Conservation (phyloP, 768 basidiomycete genomes). For the Mycena polygramma region DNA sequence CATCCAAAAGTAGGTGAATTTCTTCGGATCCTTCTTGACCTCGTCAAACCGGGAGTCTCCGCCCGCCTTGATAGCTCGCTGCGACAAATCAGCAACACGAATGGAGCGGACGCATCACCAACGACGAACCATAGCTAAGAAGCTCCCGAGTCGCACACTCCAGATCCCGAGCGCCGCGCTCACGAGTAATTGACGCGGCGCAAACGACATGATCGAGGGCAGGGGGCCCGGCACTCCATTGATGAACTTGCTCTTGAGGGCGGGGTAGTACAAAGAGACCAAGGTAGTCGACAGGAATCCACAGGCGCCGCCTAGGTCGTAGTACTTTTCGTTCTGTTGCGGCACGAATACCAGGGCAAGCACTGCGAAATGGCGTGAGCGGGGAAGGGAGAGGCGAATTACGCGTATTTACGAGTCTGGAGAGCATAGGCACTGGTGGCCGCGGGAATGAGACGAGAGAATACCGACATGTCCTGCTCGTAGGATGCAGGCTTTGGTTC, state of each 20-base stretch:
- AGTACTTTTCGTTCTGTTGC: slow-evolving; percentile 73
- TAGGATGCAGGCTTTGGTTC: no score
- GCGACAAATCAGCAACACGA: not conserved
- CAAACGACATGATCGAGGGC: slow-evolving; percentile 61
- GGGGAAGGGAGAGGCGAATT: slow-evolving; percentile 3
- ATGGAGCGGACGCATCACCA: not conserved
- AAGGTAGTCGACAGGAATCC: slow-evolving; percentile 76
- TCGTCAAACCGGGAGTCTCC: slow-evolving; percentile 77
- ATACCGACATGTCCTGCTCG: slow-evolving; percentile 55
- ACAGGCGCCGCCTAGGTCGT: slow-evolving; percentile 73
- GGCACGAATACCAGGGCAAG: slow-evolving; percentile 76
- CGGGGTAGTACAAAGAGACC: slow-evolving; percentile 73
- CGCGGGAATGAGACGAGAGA: slow-evolving; percentile 67
- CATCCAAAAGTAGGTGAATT: slow-evolving; percentile 73
- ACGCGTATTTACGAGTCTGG: slow-evolving; percentile 56
- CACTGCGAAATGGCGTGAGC: slow-evolving; percentile 45
- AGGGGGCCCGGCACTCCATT: slow-evolving; percentile 53
- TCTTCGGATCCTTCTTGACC: slow-evolving; percentile 55
- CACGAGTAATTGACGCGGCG: slow-evolving; percentile 72
- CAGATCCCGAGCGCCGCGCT: slow-evolving; percentile 71
- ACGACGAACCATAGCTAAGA: slow-evolving; percentile 60
- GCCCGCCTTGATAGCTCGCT: slow-evolving; percentile 63
- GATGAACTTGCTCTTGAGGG: slow-evolving; percentile 63
- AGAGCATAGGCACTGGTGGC: slow-evolving; percentile 64
- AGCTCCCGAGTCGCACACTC: slow-evolving; percentile 72